Evolutionary conservation across 352 stramenopile genomes (phyloP).

Genomic region (Albugo laibachii): DNA sequence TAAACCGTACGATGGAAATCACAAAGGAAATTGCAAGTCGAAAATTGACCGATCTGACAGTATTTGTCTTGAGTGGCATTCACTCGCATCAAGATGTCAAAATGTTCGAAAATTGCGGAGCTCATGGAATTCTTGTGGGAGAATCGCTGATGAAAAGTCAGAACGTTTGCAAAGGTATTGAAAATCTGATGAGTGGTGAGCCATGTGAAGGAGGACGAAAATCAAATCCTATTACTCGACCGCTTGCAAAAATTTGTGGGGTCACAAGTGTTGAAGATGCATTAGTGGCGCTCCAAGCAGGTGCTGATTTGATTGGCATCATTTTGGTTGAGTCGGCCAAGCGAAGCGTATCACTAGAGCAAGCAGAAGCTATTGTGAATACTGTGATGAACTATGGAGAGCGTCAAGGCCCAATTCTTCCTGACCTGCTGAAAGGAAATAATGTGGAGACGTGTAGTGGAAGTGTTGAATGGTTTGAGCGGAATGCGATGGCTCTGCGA

Average conservation of each 20-base stretch:
- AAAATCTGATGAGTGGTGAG: constrained; percentile 29
- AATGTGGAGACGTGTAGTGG: constrained; percentile 13
- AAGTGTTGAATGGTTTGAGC: constrained; percentile 44
- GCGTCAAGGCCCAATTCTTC: constrained; percentile 40
- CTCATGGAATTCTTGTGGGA: constrained; percentile 85
- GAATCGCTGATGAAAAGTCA: constrained; percentile 95
- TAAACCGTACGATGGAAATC: constrained; percentile 87
- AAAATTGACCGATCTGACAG: constrained; percentile 44
- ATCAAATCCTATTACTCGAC: constrained; percentile 1
- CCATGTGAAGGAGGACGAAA: constrained; percentile 3
- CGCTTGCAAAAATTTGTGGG: constrained; percentile 89
- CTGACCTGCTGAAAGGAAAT: constrained; percentile 14
- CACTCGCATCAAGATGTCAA: constrained; percentile 82
- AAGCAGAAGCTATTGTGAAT: constrained; percentile 81
- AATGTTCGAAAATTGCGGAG: constrained; percentile 80
- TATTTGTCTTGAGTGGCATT: constrained; percentile 94
- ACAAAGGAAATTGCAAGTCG: constrained; percentile 58
- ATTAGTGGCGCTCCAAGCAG: constrained; percentile 71
- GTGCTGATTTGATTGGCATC: constrained; percentile 92
- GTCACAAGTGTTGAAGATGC: constrained; percentile 88
- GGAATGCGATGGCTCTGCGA: constrained; percentile 36
- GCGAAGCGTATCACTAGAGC: constrained; percentile 57
- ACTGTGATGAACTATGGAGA: constrained; percentile 90
- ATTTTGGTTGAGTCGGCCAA: constrained; percentile 92
- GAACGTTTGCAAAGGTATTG: constrained; percentile 77